Evolutionary conservation across 305 asterid species (phyloP), one percentile per base, ranked within the genome.

Genomic region (Rubia tinctorum): DNA sequence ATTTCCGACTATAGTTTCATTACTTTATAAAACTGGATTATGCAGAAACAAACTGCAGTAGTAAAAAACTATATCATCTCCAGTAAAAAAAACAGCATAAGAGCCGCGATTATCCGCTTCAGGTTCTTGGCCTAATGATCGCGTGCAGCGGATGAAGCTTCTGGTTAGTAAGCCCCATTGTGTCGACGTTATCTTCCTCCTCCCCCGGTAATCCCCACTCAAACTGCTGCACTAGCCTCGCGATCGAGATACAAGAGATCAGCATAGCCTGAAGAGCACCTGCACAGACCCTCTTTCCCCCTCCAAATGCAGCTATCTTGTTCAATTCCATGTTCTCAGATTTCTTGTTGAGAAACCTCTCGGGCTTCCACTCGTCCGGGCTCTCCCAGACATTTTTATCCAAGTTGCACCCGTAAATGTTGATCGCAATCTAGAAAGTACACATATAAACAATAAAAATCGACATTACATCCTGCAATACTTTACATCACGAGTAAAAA

Each of bases 241-340:
- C 97, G 7, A 94, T 89, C 0, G 95, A 82, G 13, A 80, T 39
- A 67, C 99, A 92, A 6, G 91, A 80, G 53, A 87, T 87, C 18
- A 79, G 30, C 96, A 84, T 90, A 11, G 97, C 98, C 73, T 92
- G 97, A 25, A 83, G 89, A 25, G 99, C 88, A 61, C 99, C 99
- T 0, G 93, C 93, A 64, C 99, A 92, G 0, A 77, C 91, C 75
- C 98, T 82, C 81, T 87, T 94, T n/a, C 99, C 98, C 5, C 86
- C 95, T 17, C 98, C 99, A 49, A 94, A 94, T 0, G 98, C 85
- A 87, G 91, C 88, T 0, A 96, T 94, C 87, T 86, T 89, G 68
- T 86, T 89, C 77, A 90, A 43, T 68, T 90, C 94, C 68, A 73
- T 63, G 0, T 84, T 77, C 5, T 86, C 97, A 51, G 77, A 80